Base-by-base conservation (phyloP, 202 grass and related monocot genomes). In the Dendrocalamus latiflorus region DNA sequence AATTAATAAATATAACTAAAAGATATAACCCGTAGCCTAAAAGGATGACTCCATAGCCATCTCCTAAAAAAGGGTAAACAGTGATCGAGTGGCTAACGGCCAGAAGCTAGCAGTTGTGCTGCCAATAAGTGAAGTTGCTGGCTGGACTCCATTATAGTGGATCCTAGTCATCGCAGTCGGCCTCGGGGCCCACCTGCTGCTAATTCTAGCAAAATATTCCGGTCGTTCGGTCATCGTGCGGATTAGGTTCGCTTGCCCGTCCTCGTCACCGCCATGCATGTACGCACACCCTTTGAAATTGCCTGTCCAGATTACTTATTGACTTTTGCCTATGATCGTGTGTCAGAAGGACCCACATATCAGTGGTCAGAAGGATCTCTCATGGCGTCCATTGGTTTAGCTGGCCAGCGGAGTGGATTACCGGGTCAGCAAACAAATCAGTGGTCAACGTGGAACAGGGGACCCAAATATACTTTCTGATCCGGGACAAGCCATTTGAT, bases 201-300 rank as follows among this genome's bases (percentile, higher is more conserved):
- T 2, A 4, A n/a, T n/a, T 9, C 50, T 55, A 1, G 18, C 13
- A 13, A 12, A 44, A 72, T 71, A 54, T 45, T 20, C 64, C n/a
- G n/a, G n/a, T n/a, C n/a, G n/a, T n/a, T n/a, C n/a, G n/a, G n/a
- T n/a, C n/a, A n/a, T n/a, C n/a, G n/a, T n/a, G n/a, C n/a, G n/a
- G n/a, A n/a, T n/a, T n/a, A n/a, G n/a, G 72, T 60, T 70, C 28
- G 43, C 17, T 7, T 61, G 78, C 72, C 20, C 0, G 78, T 82
- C 64, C 18, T 28, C 71, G 70, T 70, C 75, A 6, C 38, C 16
- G 64, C 85, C n/a, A 60, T 73, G 68, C 68, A 24, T 6, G 25
- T n/a, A n/a, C n/a, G n/a, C n/a, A n/a, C n/a, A n/a, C n/a, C n/a
- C 63, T 63, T 87, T 70, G 64, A 70, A 61, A 34, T 24, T 54